Evolutionary conservation across 192 early-diverging fungal genomes (phyloP).

Genomic region (Glomus cerebriforme): DNA sequence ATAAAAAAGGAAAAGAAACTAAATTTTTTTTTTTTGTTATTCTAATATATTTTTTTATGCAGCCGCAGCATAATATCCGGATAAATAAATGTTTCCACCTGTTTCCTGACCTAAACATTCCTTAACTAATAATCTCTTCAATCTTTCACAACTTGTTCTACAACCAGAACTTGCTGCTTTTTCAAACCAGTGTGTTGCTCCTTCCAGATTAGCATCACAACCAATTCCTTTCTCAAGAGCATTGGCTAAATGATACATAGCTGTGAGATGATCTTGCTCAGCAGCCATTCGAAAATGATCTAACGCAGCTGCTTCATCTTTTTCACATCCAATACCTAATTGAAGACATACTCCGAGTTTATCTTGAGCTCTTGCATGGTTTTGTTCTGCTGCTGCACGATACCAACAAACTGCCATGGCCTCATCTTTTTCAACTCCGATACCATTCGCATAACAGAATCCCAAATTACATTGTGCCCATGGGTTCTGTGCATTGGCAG

Average conservation of each 20-base stretch:
- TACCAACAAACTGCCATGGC: constrained; percentile 74
- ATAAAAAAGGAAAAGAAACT: not conserved
- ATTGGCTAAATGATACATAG: constrained; percentile 52
- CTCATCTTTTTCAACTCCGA: constrained; percentile 60
- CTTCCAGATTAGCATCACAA: constrained; percentile 43
- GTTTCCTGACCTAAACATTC: constrained; percentile 51
- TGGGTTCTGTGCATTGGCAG: constrained; percentile 67
- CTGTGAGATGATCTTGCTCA: constrained; percentile 54
- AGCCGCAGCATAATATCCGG: constrained; percentile 50
- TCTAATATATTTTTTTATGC: constrained; percentile 38
- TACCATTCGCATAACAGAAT: constrained; percentile 69
- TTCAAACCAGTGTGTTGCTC: constrained; percentile 47
- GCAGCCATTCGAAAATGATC: constrained; percentile 55
- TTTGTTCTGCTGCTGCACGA: constrained; percentile 56
- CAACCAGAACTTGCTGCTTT: constrained; percentile 50
- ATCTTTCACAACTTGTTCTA: constrained; percentile 50
- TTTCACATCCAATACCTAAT: constrained; percentile 51
- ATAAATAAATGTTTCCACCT: constrained; percentile 40
- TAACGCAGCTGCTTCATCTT: constrained; percentile 51
- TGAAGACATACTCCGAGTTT: constrained; percentile 71
- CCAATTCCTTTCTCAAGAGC: constrained; percentile 48
- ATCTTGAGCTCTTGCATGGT: constrained; percentile 69
- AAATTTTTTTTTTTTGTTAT: not conserved
- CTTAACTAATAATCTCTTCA: constrained; percentile 51
- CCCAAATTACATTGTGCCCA: constrained; percentile 80